Evolutionary conservation across 441 rosid species (phyloP), one percentile per base, ranked within the genome.

Genomic region (Populus trichocarpa): DNA sequence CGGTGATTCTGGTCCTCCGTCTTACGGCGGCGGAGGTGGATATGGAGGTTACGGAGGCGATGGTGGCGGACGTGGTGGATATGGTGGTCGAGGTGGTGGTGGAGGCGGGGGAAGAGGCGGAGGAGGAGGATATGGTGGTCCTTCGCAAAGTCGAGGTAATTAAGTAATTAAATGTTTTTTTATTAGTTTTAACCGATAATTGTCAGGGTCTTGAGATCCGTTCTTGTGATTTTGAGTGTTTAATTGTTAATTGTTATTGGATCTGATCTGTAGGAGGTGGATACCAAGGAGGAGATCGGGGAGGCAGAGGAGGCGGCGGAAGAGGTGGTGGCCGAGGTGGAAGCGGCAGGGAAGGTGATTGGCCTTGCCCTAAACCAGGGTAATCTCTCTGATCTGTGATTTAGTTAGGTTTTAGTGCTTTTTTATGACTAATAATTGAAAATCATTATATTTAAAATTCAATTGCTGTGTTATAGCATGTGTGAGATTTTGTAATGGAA

Each of bases 301-400:
- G 97, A 42, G 91, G 94, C 72, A 80, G 96, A 69, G 85, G 90
- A 0, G 90, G 86, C 35, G 71, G 87, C 26, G 82, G 80, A 20
- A 74, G 97, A 64, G 93, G 93, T 6, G 92, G 98, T 7, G 93
- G 97, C 40, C 88, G 98, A 9, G 91, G 91, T 40, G 96, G 93
- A 40, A 79, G 95, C 25, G 98, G 99, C 22, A 85, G 98, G 80
- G 98, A 93, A 26, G 98, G 98, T 65, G 99, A 95, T 84, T 95
- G 99, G 98, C 88, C 86, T 74, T 95, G 99, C 75, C 97, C 99
- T 23, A 92, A 92, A 80, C 90, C 97, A 22, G 82, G 96, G 99
- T 95, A 81, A 80, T 50, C 22, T 3, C 38, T 40, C 23, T 42
- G 26, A 12, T 42, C 28, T 0, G 26, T 42, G 61, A 33, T 71